phyloP scores from a whole-genome alignment of 2,329 filamentous ascomycete species.

The Trichoderma cornu-damae region DNA sequence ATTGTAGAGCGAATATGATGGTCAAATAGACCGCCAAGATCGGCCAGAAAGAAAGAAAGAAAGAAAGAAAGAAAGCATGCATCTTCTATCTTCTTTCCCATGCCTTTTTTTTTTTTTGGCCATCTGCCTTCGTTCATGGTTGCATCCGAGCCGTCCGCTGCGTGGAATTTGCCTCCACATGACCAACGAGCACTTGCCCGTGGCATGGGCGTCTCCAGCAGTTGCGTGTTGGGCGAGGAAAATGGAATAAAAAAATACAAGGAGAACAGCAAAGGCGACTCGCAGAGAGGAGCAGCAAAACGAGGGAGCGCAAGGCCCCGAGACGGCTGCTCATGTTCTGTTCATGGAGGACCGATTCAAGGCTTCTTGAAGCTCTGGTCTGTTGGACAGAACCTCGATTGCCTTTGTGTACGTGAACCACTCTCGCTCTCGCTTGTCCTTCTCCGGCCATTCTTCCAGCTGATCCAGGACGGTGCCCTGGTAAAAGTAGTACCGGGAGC shows the following conservation, averaged over 20 bases:
- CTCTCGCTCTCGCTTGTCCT: constrained; percentile 79
- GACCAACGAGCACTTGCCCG: neutral
- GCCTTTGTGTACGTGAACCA: constrained; percentile 88
- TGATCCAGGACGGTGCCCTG: constrained; percentile 85
- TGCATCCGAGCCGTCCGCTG: neutral
- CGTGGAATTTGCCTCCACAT: neutral
- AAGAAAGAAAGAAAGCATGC: too few relatives aligned
- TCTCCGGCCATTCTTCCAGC: constrained; percentile 87
- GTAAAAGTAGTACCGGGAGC: constrained; percentile 69
- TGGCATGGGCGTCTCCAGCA: neutral
- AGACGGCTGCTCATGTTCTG: constrained; percentile 20
- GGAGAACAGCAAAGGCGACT: neutral
- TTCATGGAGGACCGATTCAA: constrained; percentile 74
- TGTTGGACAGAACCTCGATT: constrained; percentile 65
- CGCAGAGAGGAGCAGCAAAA: neutral
- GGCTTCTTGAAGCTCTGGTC: constrained; percentile 85
- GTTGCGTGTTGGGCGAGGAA: neutral
- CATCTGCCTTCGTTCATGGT: neutral
- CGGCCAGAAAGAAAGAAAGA: too few relatives aligned
- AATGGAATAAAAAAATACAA: neutral
- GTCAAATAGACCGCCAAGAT: neutral
- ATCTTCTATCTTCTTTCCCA: neutral
- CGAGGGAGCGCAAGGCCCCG: neutral
- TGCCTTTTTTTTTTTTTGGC: neutral
- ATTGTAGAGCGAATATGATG: neutral